These are phyloP conservation scores for Canariomyces notabilis DNA, from an alignment of 2,329 filamentous ascomycete species.

Conservation along the genomic window DNA sequence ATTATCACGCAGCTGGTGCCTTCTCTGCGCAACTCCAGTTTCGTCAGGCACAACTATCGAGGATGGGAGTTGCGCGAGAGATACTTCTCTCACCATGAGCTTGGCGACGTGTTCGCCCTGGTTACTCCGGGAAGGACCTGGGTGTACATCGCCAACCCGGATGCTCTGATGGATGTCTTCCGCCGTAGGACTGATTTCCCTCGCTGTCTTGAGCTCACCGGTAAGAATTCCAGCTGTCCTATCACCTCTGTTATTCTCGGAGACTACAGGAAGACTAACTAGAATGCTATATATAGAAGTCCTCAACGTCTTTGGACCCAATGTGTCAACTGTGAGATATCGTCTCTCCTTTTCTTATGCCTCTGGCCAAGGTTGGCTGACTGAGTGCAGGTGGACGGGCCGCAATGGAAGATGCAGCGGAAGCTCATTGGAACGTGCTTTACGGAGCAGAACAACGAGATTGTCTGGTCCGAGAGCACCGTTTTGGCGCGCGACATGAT, in stretches of 20 bases:
- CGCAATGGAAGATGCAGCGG: constrained; percentile 26
- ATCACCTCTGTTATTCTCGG: no score
- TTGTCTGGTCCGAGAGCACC: constrained; percentile 28
- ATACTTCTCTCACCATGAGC: constrained; percentile 20
- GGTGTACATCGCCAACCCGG: constrained; percentile 18
- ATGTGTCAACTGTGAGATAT: constrained; percentile 18
- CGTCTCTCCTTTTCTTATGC: no score
- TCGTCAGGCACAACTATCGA: constrained; percentile 30
- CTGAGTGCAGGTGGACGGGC: no score
- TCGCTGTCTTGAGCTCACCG: constrained; percentile 11
- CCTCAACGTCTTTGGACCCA: constrained; percentile 21
- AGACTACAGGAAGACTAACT: no score
- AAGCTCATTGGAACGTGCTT: constrained; percentile 26
- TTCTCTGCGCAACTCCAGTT: constrained; percentile 27
- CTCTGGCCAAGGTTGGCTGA: no score
- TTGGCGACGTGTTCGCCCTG: constrained; percentile 16
- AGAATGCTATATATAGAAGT: no score
- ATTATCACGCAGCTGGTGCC: constrained; percentile 22
- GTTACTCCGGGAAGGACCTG: constrained; percentile 17
- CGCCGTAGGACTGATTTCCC: constrained; percentile 19
- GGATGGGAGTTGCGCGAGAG: constrained; percentile 28
- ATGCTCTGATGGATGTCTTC: constrained; percentile 10
- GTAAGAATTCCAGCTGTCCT: no score
- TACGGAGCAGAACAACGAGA: constrained; percentile 28
- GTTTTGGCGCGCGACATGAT: constrained; percentile 26